These are phyloP conservation scores for Solanum piurae DNA, from an alignment of 257 asterid genomes.

Conservation along the genomic window DNA sequence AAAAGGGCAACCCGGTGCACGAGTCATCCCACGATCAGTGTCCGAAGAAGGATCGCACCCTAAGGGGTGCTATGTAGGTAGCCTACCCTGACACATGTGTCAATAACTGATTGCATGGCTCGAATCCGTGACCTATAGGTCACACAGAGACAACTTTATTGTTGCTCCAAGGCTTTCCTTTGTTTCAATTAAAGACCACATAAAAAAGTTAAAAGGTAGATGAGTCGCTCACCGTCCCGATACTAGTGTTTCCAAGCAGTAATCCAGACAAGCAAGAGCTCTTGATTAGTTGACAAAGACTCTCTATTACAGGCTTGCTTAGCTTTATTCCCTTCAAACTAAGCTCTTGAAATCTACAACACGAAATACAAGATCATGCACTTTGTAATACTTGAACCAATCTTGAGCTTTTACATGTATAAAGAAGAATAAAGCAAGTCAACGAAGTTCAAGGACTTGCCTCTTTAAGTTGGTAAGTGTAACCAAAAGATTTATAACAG, in stretches of 20 bases:
- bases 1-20: background rate
- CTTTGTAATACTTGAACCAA: background rate
- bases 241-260: constrained; percentile 63
- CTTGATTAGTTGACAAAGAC: constrained; percentile 64
- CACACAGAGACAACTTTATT: background rate
- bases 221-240: constrained; percentile 28
- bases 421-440: background rate
- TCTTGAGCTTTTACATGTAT: background rate
- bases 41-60: background rate
- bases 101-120: background rate
- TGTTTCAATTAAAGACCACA: background rate
- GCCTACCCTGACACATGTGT: background rate
- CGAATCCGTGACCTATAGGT: background rate
- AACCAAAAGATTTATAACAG: constrained; percentile 40
- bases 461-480: constrained; percentile 57
- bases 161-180: background rate
- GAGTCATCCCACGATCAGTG: background rate
- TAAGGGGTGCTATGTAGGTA: background rate
- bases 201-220: background rate
- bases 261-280: constrained; percentile 63
- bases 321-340: constrained; percentile 69
- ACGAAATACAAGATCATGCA: background rate
- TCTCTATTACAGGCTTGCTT: constrained; percentile 60
- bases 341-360: constrained; percentile 75
- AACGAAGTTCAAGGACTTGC: constrained; percentile 11